Evolutionary conservation across 2,329 filamentous ascomycete genomes (phyloP), one percentile per base, ranked within the genome.

Genomic region (Aspergillus transmontanensis): DNA sequence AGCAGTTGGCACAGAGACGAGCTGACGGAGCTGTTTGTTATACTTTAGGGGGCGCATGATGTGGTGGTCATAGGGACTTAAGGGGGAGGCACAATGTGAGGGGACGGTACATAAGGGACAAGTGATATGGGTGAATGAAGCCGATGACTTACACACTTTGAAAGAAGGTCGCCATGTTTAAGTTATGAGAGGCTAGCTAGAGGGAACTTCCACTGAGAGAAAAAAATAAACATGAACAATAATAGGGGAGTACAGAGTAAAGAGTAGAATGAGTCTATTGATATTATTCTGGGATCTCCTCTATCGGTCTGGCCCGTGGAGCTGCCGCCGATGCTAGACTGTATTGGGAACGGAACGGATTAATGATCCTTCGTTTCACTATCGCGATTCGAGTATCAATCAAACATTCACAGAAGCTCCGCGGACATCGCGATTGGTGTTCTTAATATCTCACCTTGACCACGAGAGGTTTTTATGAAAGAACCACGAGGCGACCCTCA

Each of bases 141-240:
- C 55, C 58, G 43, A 63, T 53, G 26, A 80, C 79, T 75, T 81
- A 83, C 81, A 83, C 81, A 68, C 80, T 82, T 71, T 82, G 81
- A 59, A 83, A 82, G 70, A 83, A 83, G 56, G 78, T 81, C 57
- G 80, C 78, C 81, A 83, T 83, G 59, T 61, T 77, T 63, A 59
- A 68, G 41, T 23, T 14, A 23, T 39, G 12, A 39, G 63, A 58
- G 28, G 21, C 28, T 21, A 32, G 28, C 9, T 21, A 23, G 39
- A 64, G 41, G 56, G 21, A 46, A 23, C 23, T 23, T 39, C 32
- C 39, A 53, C 39, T 26, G 46, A 58, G 54, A 56, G n/a, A 46
- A 46, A 19, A 57, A 46, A 59, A 57, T 45, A 60, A 60, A 48
- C 62, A 58, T 55, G 55, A 63, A 46, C 54, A 59, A 34, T 36